Percentiles rank a stretch among this genome's conserved stretches.
phyloP scores from a whole-genome alignment of 148 eudicot genomes.

The Camellia granthamiana region DNA sequence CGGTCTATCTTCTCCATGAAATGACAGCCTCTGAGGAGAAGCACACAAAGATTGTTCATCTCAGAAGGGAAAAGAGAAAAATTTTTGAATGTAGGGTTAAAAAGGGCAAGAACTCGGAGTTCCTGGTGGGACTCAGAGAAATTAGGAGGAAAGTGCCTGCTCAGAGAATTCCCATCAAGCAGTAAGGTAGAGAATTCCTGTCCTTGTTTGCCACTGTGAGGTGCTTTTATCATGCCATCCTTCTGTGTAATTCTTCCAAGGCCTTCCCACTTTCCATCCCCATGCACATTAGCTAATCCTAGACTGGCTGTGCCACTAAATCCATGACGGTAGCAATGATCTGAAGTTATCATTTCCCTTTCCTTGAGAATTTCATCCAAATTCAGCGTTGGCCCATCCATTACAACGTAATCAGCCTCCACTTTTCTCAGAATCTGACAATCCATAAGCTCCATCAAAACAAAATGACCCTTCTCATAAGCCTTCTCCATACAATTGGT shows the following conservation, averaged over 20 bases:
- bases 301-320: conserved; percentile 13
- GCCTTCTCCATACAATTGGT: conserved; percentile 19
- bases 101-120: conserved; percentile 24
- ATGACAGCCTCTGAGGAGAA: conserved; percentile 34
- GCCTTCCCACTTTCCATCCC: conserved; percentile 7
- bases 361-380: conserved; percentile 13
- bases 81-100: conserved; percentile 21
- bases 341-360: neutral
- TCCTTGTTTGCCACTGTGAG: conserved; percentile 7
- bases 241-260: conserved; percentile 20
- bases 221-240: conserved; percentile 26
- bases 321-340: neutral
- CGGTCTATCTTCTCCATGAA: conserved; percentile 12
- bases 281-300: conserved; percentile 29
- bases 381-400: neutral
- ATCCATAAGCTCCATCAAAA: conserved; percentile 30
- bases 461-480: conserved; percentile 27
- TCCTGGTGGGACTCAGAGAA: conserved; percentile 3
- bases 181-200: conserved; percentile 15
- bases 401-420: conserved; percentile 25
- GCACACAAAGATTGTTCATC: conserved; percentile 15
- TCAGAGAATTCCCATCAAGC: conserved; percentile 24
- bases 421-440: conserved; percentile 23
- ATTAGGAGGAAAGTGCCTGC: neutral
- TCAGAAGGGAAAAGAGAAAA: neutral